Evolutionary conservation across 1,139 yeast species (phyloP), one percentile per base, ranked within the genome.

Genomic region (Magnusiomyces fungicola): DNA sequence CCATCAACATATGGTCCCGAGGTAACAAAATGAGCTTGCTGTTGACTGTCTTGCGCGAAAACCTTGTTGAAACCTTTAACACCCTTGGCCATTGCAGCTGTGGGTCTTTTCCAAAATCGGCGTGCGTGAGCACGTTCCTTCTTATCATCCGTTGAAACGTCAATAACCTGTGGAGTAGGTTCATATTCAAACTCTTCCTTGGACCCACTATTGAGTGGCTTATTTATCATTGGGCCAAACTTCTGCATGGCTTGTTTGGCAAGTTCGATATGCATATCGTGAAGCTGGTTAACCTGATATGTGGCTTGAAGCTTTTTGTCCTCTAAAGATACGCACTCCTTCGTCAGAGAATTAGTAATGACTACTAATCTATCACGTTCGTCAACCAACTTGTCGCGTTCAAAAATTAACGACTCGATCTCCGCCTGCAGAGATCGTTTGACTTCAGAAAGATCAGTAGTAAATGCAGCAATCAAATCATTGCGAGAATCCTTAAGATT

Each of bases 241-340:
- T 41, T 41, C 22, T 41, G 25, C 16, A 27, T 23, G 10, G 34
- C 44, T 19, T 29, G 34, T 22, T 40, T 43, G 4, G 38, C 50
- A 34, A 71, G 60, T 51, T 67, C 71, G 40, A 64, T 62, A 53
- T 69, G 69, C 62, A 69, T 58, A 30, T 68, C 71, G 1, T 61
- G 60, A 37, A 70, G 60, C 54, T 70, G 72, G 23, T 33, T 47
- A 18, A 22, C 27, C 12, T 37, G 24, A 32, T 32, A 32, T 21
- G 63, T 49, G 51, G 68, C 66, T 50, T 65, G 62, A 34, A 64
- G 56, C 34, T 63, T 61, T 48, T 69, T 73, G 33, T 63, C 66
- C n/a, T 60, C 56, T 2, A 64, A 58, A 44, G 55, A 51, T 44
- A 60, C 64, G n/a, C 66, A 58, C 39, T 53, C 47, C 25, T 50